A percentile compares a stretch with the other conserved stretches of the same genome.
These are phyloP conservation scores for Yamadazyma pseudoaaseri DNA, from an alignment of 1,139 yeast species.

Conservation along the genomic window DNA sequence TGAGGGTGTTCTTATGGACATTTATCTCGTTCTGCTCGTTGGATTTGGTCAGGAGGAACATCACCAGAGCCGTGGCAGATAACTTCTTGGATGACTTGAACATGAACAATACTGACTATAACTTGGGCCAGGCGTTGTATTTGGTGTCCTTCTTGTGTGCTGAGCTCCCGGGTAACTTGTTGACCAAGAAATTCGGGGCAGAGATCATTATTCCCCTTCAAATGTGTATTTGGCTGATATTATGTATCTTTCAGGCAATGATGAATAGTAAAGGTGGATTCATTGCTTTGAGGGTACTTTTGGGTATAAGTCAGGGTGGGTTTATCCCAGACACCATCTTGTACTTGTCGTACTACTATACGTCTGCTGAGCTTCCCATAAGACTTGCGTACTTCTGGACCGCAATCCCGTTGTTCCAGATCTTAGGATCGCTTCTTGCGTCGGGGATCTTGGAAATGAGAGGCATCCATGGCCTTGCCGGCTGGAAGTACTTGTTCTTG, in stretches of 20 bases:
- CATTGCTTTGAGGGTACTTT: slow-evolving; percentile 24
- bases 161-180: slow-evolving; percentile 34
- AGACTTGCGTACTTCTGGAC: slow-evolving; percentile 23
- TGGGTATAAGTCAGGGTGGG: slow-evolving; percentile 32
- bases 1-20: slow-evolving; percentile 27
- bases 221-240: slow-evolving; percentile 31
- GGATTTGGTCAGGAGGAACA: slow-evolving; percentile 32
- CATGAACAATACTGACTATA: slow-evolving; percentile 30
- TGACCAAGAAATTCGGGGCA: slow-evolving; percentile 32
- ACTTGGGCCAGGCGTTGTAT: slow-evolving; percentile 30
- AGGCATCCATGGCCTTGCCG: slow-evolving; percentile 20
- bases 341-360: slow-evolving; percentile 24
- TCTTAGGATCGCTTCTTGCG: slow-evolving; percentile 23
- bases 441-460: slow-evolving; percentile 23
- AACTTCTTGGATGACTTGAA: slow-evolving; percentile 27
- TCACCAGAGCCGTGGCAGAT: slow-evolving; percentile 33
- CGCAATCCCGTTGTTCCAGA: slow-evolving; percentile 21
- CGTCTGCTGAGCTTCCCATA: slow-evolving; percentile 20
- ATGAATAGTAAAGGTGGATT: slow-evolving; percentile 24
- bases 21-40: slow-evolving; percentile 32
- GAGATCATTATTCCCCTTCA: slow-evolving; percentile 34
- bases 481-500: slow-evolving; percentile 38
- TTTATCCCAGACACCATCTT: slow-evolving; percentile 32
- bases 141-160: slow-evolving; percentile 27
- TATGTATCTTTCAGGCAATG: slow-evolving; percentile 28